Base-by-base conservation (phyloP, 2,329 filamentous ascomycete genomes). In the Calonectria honghensis region DNA sequence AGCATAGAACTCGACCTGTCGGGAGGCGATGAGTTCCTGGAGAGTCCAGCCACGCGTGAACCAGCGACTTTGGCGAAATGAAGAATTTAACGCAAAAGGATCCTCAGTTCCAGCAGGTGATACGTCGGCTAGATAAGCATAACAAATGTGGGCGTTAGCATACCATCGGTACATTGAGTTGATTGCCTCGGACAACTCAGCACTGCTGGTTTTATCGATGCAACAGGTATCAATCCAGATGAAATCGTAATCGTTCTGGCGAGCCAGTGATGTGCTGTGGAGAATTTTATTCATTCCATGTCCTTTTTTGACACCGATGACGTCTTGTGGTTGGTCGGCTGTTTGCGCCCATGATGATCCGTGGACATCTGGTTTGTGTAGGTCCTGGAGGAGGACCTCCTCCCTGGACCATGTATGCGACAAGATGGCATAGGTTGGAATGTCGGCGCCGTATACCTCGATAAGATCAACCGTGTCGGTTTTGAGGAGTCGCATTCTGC, bases 151-250 rank as follows among this genome's bases (percentile, higher is more conserved):
- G 18, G 76, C 68, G 20, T 50, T 16, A 16, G 37, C 39, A 45
- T 78, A 78, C 74, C 72, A 78, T 13, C 54, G 54, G 64, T 70
- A 78, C 76, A 78, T 78, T 54, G 73, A 75, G 57, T 78, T 76
- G 70, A 77, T 77, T 54, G 75, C 73, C 48, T 77, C 75, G 16
- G 72, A 66, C 4, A 76, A 65, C 37, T 78, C 76, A 45, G 76
- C 73, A 35, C 72, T 75, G 29, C 70, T 73, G 11, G 68, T 63
- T 65, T 77, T 77, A 59, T 77, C 76, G 67, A 77, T 77, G 51
- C 76, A 77, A 66, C 73, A 75, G 6, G 73, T 73, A 16, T 78
- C 76, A 2, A 78, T 67, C 76, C 76, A 78, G 31, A 70, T 70
- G 29, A 72, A 71, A 3, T 68, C 27, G 18, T 39, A 37, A 6